These are phyloP conservation scores for Nicotiana paniculata DNA, from an alignment of 257 asterid species.

Conservation along the genomic window DNA sequence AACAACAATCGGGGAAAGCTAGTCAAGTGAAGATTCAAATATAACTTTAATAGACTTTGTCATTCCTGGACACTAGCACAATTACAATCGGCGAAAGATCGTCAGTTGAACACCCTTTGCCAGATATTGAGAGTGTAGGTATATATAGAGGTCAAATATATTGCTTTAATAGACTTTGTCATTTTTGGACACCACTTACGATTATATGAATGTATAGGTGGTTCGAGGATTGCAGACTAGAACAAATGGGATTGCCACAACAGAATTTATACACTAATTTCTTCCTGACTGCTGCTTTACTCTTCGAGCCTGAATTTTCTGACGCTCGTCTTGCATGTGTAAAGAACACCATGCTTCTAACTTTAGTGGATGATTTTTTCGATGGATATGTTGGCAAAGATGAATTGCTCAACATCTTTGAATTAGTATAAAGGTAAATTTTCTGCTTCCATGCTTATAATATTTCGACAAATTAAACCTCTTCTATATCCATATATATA, in stretches of 20 bases:
- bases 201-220: constrained; percentile 19
- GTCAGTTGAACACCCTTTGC: no score
- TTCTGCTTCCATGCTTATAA: neutral
- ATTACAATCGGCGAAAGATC: no score
- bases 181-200: neutral
- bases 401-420: constrained; percentile 12
- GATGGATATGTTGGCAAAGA: constrained; percentile 32
- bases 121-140: no score
- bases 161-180: neutral
- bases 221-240: constrained; percentile 29
- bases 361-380: constrained; percentile 37
- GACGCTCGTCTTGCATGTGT: constrained; percentile 31
- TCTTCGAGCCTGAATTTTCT: constrained; percentile 24
- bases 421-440: constrained; percentile 4
- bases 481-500: neutral
- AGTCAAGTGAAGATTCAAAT: neutral
- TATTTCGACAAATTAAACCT: no score
- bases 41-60: neutral
- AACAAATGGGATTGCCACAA: constrained; percentile 20
- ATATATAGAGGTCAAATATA: neutral
- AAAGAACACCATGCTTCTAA: constrained; percentile 18
- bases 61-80: neutral
- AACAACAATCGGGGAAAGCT: no score
- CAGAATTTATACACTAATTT: constrained; percentile 6
- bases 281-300: constrained; percentile 21